phyloP scores from a whole-genome alignment of 305 asterid genomes.

The Fraxinus albicans region DNA sequence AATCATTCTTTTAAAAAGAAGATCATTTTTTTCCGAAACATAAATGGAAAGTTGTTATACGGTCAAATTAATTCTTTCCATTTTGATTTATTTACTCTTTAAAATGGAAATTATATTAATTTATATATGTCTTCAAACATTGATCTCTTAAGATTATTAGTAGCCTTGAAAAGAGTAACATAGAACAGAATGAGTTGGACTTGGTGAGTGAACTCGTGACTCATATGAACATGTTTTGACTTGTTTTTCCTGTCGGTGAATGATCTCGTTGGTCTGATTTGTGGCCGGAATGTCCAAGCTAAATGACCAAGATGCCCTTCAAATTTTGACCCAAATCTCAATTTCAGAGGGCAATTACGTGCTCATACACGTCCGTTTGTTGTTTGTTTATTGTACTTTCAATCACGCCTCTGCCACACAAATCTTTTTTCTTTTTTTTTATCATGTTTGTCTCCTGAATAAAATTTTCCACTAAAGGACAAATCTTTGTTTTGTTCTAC shows the following conservation, averaged over 20 bases:
- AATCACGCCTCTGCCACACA: conserved; percentile 24
- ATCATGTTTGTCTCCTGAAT: conserved; percentile 27
- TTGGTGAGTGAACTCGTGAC: conserved; percentile 37
- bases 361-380: neutral
- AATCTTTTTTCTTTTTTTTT: conserved; percentile 24
- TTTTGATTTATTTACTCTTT: neutral
- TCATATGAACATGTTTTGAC: conserved; percentile 37
- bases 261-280: conserved; percentile 42
- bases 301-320: conserved; percentile 40
- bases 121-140: neutral
- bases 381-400: conserved; percentile 16
- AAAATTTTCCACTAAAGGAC: conserved; percentile 35
- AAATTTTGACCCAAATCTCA: neutral
- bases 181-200: neutral
- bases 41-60: neutral
- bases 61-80: neutral
- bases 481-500: conserved; percentile 29
- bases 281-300: conserved; percentile 40
- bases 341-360: conserved; percentile 7
- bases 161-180: neutral
- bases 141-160: neutral
- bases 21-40: neutral
- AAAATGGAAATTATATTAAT: neutral
- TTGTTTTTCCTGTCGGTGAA: conserved; percentile 47
- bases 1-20: neutral